Evolutionary conservation across 345 rosid genomes (phyloP).

Genomic region (Syzygium oleosum): DNA sequence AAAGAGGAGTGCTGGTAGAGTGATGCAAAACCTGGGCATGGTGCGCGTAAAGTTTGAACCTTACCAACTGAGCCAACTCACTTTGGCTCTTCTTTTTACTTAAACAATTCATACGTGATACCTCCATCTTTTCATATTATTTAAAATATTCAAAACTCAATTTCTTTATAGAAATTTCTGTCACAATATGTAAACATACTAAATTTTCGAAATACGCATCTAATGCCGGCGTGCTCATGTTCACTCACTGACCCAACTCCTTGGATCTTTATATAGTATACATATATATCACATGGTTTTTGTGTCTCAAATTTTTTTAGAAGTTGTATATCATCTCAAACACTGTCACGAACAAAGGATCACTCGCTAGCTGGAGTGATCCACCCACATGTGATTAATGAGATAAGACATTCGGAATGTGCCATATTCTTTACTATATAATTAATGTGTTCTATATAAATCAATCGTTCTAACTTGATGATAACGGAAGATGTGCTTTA

Average conservation of each 20-base stretch:
- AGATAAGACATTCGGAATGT: background rate
- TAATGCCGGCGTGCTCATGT: background rate
- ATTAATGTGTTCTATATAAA: background rate
- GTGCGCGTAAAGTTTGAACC: no score
- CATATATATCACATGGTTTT: background rate
- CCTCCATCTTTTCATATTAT: background rate
- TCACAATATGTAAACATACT: background rate
- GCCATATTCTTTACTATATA: background rate
- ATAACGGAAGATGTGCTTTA: background rate
- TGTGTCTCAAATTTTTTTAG: background rate
- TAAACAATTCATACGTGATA: background rate
- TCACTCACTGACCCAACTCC: background rate
- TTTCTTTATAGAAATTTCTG: background rate
- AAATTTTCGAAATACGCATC: background rate
- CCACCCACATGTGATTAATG: background rate
- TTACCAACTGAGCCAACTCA: no score
- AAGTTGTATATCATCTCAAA: background rate
- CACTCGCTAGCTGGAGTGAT: background rate
- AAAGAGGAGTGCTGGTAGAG: no score
- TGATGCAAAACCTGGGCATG: no score
- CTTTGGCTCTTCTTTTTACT: background rate
- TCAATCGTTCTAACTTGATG: background rate
- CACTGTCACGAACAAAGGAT: background rate
- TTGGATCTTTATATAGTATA: background rate
- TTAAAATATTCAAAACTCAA: background rate